A percentile compares a stretch with the other conserved stretches of the same genome.
phyloP scores from a whole-genome alignment of 2,329 filamentous ascomycete genomes.

The Fusarium coffeatum region DNA sequence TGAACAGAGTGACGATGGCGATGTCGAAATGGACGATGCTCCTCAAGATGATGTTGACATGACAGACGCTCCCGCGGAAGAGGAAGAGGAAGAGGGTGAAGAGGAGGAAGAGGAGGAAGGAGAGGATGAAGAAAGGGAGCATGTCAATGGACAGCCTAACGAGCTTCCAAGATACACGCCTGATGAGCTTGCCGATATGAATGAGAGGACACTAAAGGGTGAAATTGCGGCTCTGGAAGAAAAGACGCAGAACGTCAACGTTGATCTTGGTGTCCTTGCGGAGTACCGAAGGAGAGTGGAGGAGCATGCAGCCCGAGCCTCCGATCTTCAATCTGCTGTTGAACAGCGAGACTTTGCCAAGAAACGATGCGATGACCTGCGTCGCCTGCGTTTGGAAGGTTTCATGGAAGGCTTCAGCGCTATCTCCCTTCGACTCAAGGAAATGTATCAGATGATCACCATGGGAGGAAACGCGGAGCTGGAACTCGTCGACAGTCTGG shows the following conservation, averaged over 20 bases:
- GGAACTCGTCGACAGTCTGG: conserved; percentile 93
- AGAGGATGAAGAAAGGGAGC: conserved; percentile 43
- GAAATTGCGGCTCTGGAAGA: conserved; percentile 73
- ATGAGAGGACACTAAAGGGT: conserved; percentile 68
- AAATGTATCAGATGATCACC: conserved; percentile 99
- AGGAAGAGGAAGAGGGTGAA: conserved; percentile 44
- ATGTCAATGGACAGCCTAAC: conserved; percentile 54
- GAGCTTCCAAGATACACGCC: conserved; percentile 82
- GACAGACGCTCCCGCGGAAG: conserved; percentile 48
- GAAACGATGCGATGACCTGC: conserved; percentile 90
- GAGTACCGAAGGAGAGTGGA: conserved; percentile 89
- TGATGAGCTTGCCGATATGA: conserved; percentile 75
- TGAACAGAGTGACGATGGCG: conserved; percentile 45
- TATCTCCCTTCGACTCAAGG: conserved; percentile 94
- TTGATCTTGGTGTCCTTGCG: conserved; percentile 88
- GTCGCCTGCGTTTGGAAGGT: conserved; percentile 88
- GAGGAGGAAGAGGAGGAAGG: conserved; percentile 47
- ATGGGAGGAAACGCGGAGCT: conserved; percentile 99
- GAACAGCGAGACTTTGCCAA: conserved; percentile 85
- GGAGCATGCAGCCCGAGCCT: conserved; percentile 83
- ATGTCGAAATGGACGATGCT: conserved; percentile 50
- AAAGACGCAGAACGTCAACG: conserved; percentile 83
- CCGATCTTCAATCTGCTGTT: conserved; percentile 84
- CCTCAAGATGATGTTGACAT: conserved; percentile 48
- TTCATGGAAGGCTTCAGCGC: conserved; percentile 98